Evolutionary conservation across 352 stramenopile species (phyloP).

Genomic region (Globisporangium mamillatum): DNA sequence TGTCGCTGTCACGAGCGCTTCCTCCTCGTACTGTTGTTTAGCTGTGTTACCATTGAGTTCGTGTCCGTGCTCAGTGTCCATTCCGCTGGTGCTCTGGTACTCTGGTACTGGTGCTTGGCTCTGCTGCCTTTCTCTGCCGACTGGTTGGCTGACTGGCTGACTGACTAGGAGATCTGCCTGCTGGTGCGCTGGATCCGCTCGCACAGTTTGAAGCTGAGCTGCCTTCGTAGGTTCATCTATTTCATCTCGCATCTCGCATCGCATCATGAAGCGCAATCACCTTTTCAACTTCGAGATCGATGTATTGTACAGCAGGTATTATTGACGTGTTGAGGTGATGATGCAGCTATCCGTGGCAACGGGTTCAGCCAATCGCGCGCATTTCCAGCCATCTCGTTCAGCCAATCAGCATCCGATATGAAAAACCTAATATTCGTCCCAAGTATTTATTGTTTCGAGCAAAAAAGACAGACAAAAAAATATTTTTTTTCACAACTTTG

Average conservation of each 20-base stretch:
- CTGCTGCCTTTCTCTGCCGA: background rate
- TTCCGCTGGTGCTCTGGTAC: background rate
- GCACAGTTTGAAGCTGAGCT: background rate
- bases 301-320: background rate
- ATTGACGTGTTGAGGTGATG: background rate
- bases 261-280: slow-evolving; percentile 1
- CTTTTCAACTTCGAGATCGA: background rate
- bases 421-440: background rate
- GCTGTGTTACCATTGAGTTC: background rate
- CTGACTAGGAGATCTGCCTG: background rate
- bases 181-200: background rate
- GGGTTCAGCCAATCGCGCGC: background rate
- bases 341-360: slow-evolving; percentile 1
- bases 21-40: background rate
- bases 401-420: background rate
- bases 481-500: background rate
- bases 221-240: background rate
- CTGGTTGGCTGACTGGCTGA: background rate
- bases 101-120: background rate
- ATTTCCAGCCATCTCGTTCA: background rate
- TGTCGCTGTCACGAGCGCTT: background rate
- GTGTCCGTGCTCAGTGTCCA: background rate
- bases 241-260: background rate
- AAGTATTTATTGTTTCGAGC: too few relatives aligned
- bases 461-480: background rate